Evolutionary conservation across 306 rosid species (phyloP), one percentile per base, ranked within the genome.

Genomic region (Casuarina equisetifolia): DNA sequence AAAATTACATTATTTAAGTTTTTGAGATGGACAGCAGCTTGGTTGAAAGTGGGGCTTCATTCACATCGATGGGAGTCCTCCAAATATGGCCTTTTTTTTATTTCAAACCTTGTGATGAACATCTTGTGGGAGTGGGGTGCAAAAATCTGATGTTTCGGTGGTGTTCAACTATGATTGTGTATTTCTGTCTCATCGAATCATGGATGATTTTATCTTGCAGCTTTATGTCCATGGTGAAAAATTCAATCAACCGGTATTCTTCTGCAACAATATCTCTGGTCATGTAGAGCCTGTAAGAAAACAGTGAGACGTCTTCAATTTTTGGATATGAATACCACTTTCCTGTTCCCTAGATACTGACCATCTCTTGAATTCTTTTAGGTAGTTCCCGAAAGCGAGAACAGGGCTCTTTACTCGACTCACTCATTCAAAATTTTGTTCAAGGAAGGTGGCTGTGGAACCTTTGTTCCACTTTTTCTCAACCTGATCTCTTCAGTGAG

Each of bases 361-460:
- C 5, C 5, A 44, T 67, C 45, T 70, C 11, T 15, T 20, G 50
- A 43, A 42, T 58, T 49, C 75, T 62, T 68, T 36, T 78, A 92
- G 99, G 99, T 96, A 55, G 91, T 92, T 70, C 98, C 97, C 40
- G 93, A 86, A 77, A 89, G 89, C 72, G 90, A 96, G 72, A 85
- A 89, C 38, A 83, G 86, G 77, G 97, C 97, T 55, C 92, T 96
- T 63, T 91, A 88, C 78, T 92, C 98, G 44, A 91, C 92, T 11
- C 91, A 96, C 84, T 81, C 93, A 13, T 91, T 96, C 66, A 96
- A 92, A 91, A 91, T 92, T 78, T 57, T 96, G 84, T 96, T 96
- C 90, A 96, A 96, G 84, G 99, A 96, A 73, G 99, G 99, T 9
- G 99, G 98, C 15, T 96, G 97, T 74, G 99, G 98, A 64, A 96